Base-by-base conservation (phyloP, 2,329 filamentous ascomycete genomes). In the Sphaerulina vaccinii region DNA sequence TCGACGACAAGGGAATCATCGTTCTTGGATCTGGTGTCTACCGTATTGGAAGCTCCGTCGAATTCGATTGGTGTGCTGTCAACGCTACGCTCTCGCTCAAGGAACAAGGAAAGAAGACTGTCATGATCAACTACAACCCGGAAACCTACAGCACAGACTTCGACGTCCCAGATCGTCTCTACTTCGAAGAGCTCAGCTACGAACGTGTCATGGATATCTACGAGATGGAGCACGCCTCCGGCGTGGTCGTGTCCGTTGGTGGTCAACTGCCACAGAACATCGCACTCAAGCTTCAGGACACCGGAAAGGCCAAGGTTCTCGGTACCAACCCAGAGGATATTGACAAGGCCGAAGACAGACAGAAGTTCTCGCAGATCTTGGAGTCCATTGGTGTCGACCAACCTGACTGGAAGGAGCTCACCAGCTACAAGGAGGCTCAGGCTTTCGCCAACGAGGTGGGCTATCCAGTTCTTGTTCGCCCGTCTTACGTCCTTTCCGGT, bases 21-120 rank as follows among this genome's bases (percentile, higher is more conserved):
- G 86, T 97, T 52, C 83, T 99, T 11, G 93, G 93, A 55, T 92
- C 87, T 68, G 93, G 93, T 73, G 93, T 97, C 18, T 99, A 99
- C 81, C 85, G 93, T 69, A 99, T 97, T 69, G 93, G 93, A 66
- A 92, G 87, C 75, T 96, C 91, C 5, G 93, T 99, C 46, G 93
- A 99, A 73, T 99, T 99, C 69, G 92, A 99, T 74, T 97, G 92
- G 92, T 97, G 92, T 70, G 90, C 91, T 58, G 90, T 96, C 56
- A 93, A 90, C 66, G 88, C 90, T 58, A 91, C 90, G 9, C 80
- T 89, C 57, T 88, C 90, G 36, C 80, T 97, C 57, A 84, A 85
- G 65, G 79, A 86, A 55, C 89, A 95, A 79, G 91, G 90, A 62
- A 87, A 96, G 79, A 96, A 96, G 84, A 97, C 93, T 23, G 84